Base-by-base conservation (phyloP, 352 stramenopile species). In the Aphanomyces invadans region DNA sequence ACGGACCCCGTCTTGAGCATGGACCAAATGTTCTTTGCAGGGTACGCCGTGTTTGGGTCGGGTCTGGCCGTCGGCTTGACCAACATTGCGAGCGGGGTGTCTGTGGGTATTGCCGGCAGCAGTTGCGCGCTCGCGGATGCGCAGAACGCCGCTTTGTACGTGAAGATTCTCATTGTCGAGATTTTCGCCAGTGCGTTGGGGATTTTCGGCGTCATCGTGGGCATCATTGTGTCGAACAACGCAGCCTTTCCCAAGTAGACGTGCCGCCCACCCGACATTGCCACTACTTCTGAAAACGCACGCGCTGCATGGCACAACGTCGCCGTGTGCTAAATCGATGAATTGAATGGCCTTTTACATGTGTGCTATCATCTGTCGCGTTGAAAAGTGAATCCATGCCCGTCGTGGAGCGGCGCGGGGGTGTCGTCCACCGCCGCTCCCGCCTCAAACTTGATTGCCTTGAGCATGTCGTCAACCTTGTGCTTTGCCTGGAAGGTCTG, bases 111-210 rank as follows among this genome's bases (percentile, higher is more conserved):
- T 75, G 96, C 96, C 56, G 97, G 97, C 55, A 98, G 90, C 63
- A 95, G 81, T 65, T 99, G 96, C 86, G 97, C 98, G 53, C 86
- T 99, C 44, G 96, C 94, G 17, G 97, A 99, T 87, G 97, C 97
- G 42, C 96, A 99, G 79, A 97, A 99, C 80, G 82, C 91, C 26
- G 87, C 83, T 49, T 78, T 99, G 26, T 99, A 99, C 80, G 97
- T 99, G 48, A 99, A 99, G 79, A 98, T 99, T 80, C 83, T 99
- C 64, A 98, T 98, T 80, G 92, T 98, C n/a, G 95, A 99, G 83
- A 99, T 99, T 92, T 99, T 99, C 75, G 97, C 96, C 44, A 98
- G 90, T 71, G 97, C 97, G 25, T 79, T 99, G 55, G 97, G 96
- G 54, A 99, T 99, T 71, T 99, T 99, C 70, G 97, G 97, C 51